These are phyloP conservation scores for Sicyos edulis DNA, from an alignment of 306 rosid species.

Conservation along the genomic window DNA sequence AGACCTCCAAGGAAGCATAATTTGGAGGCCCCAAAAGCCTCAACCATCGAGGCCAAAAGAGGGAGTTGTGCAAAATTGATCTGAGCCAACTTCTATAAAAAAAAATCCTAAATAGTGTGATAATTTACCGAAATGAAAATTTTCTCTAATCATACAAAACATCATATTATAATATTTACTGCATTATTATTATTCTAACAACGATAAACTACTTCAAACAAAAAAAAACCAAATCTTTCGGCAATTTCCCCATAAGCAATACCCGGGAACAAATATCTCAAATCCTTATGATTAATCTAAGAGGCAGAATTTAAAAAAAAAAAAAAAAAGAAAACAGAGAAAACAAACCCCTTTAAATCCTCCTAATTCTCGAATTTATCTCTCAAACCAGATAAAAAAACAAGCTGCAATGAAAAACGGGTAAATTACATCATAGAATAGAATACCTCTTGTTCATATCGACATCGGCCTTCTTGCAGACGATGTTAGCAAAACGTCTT, in stretches of 20 bases:
- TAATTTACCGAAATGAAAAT: neutral
- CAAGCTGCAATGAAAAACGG: too few species aligned
- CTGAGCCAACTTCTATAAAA: neutral
- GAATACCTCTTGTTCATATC: slow-evolving; percentile 28
- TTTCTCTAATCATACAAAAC: neutral
- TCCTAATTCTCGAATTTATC: too few species aligned
- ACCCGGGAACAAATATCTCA: neutral
- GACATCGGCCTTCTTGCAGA: slow-evolving; percentile 28
- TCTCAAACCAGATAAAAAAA: too few species aligned
- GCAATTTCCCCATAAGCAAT: neutral
- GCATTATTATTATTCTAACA: neutral
- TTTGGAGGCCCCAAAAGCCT: too few species aligned
- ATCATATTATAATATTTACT: neutral
- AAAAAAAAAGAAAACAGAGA: too few species aligned
- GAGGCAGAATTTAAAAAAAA: too few species aligned
- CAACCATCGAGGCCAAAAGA: too few species aligned
- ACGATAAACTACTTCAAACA: neutral
- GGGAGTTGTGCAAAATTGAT: neutral
- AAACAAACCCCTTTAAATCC: too few species aligned
- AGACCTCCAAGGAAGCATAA: too few species aligned
- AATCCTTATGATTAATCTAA: neutral
- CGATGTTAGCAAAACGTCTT: slow-evolving; percentile 27
- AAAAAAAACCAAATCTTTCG: too few species aligned
- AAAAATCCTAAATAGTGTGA: neutral
- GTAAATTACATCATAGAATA: too few species aligned